These are phyloP conservation scores for Boechera stricta DNA, from an alignment of 345 rosid genomes.

Conservation along the genomic window DNA sequence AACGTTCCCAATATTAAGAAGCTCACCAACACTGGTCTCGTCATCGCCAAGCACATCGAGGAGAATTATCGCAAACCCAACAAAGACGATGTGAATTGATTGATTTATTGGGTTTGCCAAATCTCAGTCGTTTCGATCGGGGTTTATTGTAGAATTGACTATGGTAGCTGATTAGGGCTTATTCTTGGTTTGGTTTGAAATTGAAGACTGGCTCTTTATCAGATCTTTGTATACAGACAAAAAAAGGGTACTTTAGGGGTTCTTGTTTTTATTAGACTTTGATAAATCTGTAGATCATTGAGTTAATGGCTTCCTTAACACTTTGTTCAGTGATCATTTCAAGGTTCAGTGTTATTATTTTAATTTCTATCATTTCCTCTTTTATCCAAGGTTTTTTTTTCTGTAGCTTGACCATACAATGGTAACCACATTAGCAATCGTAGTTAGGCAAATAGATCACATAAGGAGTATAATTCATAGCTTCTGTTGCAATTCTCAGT, in stretches of 20 bases:
- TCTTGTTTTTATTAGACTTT: no score
- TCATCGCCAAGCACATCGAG: conserved; percentile 65
- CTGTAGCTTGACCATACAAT: conserved; percentile 2
- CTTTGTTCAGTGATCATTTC: background rate
- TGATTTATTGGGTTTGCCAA: background rate
- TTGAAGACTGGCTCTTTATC: background rate
- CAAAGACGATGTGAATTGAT: conserved; percentile 45
- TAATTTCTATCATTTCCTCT: background rate
- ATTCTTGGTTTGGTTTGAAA: background rate
- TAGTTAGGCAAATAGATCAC: background rate
- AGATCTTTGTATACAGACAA: no score
- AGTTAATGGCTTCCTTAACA: background rate
- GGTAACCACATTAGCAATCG: background rate
- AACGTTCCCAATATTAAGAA: conserved; percentile 63
- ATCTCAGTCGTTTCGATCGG: background rate
- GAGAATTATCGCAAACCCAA: conserved; percentile 71
- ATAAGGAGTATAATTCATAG: background rate
- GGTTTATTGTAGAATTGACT: background rate
- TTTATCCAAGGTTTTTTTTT: background rate
- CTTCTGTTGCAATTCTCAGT: background rate
- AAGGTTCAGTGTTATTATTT: background rate
- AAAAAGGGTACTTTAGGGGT: no score
- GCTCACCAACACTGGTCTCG: conserved; percentile 52
- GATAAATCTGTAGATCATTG: no score
- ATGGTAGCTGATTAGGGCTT: conserved; percentile 10